Evolutionary conservation across 257 asterid species (phyloP).

Genomic region (Gentiana straminea): DNA sequence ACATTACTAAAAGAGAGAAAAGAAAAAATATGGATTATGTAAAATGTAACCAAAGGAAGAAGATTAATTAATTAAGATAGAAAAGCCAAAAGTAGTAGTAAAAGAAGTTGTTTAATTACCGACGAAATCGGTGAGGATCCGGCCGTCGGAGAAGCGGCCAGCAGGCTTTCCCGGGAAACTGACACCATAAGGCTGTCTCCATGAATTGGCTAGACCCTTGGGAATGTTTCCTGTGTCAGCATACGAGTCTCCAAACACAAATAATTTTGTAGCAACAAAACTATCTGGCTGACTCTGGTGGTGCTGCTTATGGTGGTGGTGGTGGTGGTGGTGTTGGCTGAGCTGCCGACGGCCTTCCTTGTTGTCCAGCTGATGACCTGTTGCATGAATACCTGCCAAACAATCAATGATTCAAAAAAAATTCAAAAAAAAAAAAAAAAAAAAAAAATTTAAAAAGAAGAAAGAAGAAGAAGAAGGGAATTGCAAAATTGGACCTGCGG

Average conservation of each 20-base stretch:
- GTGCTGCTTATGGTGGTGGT: constrained; percentile 13
- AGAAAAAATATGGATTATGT: no score
- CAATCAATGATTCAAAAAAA: neutral
- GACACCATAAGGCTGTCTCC: constrained; percentile 74
- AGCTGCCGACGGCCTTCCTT: neutral
- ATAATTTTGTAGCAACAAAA: constrained; percentile 40
- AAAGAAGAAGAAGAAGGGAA: neutral
- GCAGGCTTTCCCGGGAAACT: constrained; percentile 94
- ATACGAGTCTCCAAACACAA: constrained; percentile 92
- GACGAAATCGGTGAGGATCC: constrained; percentile 72
- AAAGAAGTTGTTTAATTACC: constrained; percentile 26
- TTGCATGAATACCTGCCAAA: constrained; percentile 21
- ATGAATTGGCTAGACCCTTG: constrained; percentile 44
- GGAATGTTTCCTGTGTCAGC: constrained; percentile 76
- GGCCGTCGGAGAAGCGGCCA: constrained; percentile 92
- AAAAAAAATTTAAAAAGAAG: neutral
- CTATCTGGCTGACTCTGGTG: constrained; percentile 2
- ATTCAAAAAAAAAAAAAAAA: neutral
- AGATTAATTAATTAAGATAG: no score
- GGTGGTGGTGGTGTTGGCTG: constrained; percentile 1
- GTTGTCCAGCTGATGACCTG: constrained; percentile 2
- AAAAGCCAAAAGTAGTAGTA: constrained; percentile 1
- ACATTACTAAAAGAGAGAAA: no score
- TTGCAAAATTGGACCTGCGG: constrained; percentile 23
- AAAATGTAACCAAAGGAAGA: neutral